These are phyloP conservation scores for Termitomyces eurrhizus DNA, from an alignment of 768 basidiomycete genomes.

Conservation along the genomic window DNA sequence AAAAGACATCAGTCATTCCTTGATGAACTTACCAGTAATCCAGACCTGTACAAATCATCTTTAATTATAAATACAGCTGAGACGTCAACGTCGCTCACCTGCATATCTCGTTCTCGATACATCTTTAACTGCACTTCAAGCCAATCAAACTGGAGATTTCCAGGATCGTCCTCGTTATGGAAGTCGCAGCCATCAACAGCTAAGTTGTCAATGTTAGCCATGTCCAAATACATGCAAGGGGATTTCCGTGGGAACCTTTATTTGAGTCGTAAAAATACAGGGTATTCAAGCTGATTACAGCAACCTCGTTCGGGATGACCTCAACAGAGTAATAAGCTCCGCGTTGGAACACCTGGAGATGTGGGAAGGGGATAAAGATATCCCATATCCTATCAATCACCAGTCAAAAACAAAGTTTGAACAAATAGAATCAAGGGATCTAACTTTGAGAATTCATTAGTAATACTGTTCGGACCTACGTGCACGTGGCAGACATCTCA, in stretches of 20 bases:
- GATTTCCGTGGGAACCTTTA: slow-evolving; percentile 49
- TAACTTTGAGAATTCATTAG: slow-evolving; percentile 65
- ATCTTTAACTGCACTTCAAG: slow-evolving; percentile 75
- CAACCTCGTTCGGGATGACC: slow-evolving; percentile 70
- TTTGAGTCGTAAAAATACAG: slow-evolving; percentile 91
- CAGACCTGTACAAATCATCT: slow-evolving; percentile 30
- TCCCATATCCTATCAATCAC: slow-evolving; percentile 64
- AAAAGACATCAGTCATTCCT: slow-evolving; percentile 2
- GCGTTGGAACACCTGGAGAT: slow-evolving; percentile 77
- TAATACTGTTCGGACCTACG: slow-evolving; percentile 64
- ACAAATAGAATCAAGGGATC: slow-evolving; percentile 22
- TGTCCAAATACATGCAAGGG: neutral
- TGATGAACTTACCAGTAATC: slow-evolving; percentile 34
- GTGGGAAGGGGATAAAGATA: slow-evolving; percentile 72
- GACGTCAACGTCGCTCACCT: slow-evolving; percentile 42
- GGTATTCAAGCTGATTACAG: slow-evolving; percentile 84
- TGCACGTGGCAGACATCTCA: slow-evolving; percentile 7
- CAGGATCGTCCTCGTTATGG: slow-evolving; percentile 69
- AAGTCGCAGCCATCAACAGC: slow-evolving; percentile 75
- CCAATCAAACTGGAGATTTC: slow-evolving; percentile 88
- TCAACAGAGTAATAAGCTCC: slow-evolving; percentile 85
- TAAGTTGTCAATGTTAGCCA: slow-evolving; percentile 25
- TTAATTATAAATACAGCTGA: neutral
- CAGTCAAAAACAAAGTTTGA: slow-evolving; percentile 12
- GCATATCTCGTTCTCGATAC: slow-evolving; percentile 68